Base-by-base conservation (phyloP, 2,329 filamentous ascomycete genomes). In the Fusarium pilosicola region DNA sequence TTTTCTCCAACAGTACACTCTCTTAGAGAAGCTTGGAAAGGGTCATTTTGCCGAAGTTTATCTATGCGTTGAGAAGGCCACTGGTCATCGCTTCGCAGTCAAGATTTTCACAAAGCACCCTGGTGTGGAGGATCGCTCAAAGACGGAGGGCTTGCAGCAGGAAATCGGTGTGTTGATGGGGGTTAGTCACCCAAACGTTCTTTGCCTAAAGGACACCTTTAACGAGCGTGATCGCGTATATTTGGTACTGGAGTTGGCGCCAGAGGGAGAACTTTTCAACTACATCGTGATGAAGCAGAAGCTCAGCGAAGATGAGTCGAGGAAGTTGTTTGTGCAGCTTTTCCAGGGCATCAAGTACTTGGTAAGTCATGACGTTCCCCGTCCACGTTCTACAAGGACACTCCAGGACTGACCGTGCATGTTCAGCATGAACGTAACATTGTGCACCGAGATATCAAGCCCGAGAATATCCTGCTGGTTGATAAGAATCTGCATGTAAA, bases 91-190 rank as follows among this genome's bases (percentile, higher is more conserved):
- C 62, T 98, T 91, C 81, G 96, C 96, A 7, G 96, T 97, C 79
- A 99, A 99, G 85, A 92, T 96, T 67, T 98, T 99, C 80, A 95
- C 94, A 77, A 96, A 94, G 83, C 91, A 93, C 10, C 88, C 91
- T 6, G 93, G 93, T n/a, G 88, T 92, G 67, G 94, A 95, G 45
- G 95, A 98, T 74, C 90, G 90, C 73, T 93, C 94, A 24, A 96
- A 95, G 82, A 91, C 92, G 11, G 94, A 97, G 68, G 92, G 94
- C 6, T 84, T 98, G 51, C 94, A 98, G 80, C 95, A 98, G 81
- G 97, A 99, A 81, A 97, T 99, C 80, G 96, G 94, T 28, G 94
- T 99, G 22, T 85, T 99, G 69, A 98, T 97, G 95, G 91, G 95
- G n/a, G 94, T 99, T 70, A 97, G 93, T 80, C 96, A 99, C 81